Conservation (phyloP, 2,329 filamentous ascomycete genomes). For the Alternaria sp. region DNA sequence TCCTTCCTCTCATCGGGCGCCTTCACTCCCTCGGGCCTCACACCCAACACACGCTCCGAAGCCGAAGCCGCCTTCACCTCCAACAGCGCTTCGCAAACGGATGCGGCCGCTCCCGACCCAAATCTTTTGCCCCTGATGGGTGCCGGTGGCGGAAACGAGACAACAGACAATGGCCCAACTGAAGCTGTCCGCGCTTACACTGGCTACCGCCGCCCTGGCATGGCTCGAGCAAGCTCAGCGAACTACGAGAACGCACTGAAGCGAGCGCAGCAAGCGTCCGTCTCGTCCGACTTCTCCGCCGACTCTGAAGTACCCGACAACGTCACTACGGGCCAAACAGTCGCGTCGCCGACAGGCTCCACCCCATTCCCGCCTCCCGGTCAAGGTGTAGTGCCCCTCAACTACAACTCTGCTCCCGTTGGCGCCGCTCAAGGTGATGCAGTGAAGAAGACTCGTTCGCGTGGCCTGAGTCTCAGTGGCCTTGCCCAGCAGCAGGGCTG, state of each 20-base stretch:
- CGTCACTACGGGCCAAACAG: constrained; percentile 16
- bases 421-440: constrained; percentile 30
- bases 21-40: constrained; percentile 43
- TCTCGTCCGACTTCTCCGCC: constrained; percentile 31
- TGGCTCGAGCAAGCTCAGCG: constrained; percentile 33
- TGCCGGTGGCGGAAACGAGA: constrained; percentile 6
- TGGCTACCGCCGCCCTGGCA: constrained; percentile 28
- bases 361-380: constrained; percentile 35
- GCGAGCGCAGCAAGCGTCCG: constrained; percentile 28
- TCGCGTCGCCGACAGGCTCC: constrained; percentile 23
- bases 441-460: constrained; percentile 37
- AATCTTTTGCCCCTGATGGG: constrained; percentile 11
- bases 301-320: constrained; percentile 18
- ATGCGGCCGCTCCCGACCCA: constrained; percentile 44
- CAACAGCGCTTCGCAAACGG: constrained; percentile 42
- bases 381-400: constrained; percentile 43
- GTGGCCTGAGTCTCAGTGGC: constrained; percentile 38
- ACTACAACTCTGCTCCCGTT: constrained; percentile 27
- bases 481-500: constrained; percentile 42
- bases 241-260: constrained; percentile 42
- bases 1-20: constrained; percentile 24
- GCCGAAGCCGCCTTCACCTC: constrained; percentile 42
- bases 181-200: constrained; percentile 38
- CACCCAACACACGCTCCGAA: constrained; percentile 44
- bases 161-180: constrained; percentile 9